A percentile compares a stretch with the other conserved stretches of the same genome.
These are phyloP conservation scores for Henckelia pumila DNA, from an alignment of 257 asterid genomes.

Conservation along the genomic window DNA sequence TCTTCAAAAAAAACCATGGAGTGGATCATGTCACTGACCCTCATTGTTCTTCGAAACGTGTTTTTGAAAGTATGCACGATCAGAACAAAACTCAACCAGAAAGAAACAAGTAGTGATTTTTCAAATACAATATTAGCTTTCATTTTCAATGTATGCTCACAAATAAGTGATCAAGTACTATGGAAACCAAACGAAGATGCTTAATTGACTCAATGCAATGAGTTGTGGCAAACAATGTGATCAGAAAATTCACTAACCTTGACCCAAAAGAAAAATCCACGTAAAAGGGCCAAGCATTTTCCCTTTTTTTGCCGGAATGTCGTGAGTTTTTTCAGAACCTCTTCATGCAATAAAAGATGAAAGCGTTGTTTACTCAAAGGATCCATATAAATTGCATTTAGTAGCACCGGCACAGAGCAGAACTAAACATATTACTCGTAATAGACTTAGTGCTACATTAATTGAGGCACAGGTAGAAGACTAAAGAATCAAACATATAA, in stretches of 20 bases:
- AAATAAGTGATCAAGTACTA: neutral
- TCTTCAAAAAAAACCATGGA: neutral
- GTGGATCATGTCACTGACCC: neutral
- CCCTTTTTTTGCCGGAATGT: neutral
- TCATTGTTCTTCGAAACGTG: neutral
- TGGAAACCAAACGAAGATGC: neutral
- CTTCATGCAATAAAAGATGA: slow-evolving; percentile 29
- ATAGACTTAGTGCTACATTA: neutral
- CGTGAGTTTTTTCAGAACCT: slow-evolving; percentile 25
- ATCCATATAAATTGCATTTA: neutral
- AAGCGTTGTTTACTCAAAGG: neutral
- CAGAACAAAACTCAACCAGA: neutral
- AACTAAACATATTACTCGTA: neutral
- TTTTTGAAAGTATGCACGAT: neutral
- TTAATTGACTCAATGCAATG: neutral
- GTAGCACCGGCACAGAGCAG: neutral
- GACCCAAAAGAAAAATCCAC: neutral
- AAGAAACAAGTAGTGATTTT: neutral
- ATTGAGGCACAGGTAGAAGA: neutral
- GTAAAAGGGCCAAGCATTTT: slow-evolving; percentile 38
- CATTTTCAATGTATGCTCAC: neutral
- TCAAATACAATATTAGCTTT: neutral
- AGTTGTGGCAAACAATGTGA: neutral
- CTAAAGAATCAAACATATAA: neutral
- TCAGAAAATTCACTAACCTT: slow-evolving; percentile 29